phyloP scores from a whole-genome alignment of 257 asterid species.

The Solanum dulcamara region DNA sequence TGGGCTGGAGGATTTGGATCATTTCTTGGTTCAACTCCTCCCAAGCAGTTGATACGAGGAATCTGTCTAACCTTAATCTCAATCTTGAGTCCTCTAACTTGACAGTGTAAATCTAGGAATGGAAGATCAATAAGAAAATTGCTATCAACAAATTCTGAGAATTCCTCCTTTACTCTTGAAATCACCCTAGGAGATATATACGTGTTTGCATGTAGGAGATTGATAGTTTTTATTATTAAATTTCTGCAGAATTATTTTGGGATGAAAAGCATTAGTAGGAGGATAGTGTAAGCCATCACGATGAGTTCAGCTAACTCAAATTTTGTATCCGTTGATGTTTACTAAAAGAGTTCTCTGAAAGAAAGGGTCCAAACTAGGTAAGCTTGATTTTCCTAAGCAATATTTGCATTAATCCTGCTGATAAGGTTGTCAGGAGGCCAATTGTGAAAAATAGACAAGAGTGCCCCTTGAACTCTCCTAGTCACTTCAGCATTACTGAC shows the following conservation, averaged over 20 bases:
- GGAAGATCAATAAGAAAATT: background rate
- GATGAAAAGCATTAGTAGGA: background rate
- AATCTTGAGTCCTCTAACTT: background rate
- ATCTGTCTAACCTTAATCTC: background rate
- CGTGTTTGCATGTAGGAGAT: background rate
- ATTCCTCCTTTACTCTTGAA: background rate
- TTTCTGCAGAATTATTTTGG: background rate
- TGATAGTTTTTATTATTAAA: background rate
- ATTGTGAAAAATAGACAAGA: background rate
- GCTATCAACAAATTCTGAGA: background rate
- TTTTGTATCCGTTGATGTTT: background rate
- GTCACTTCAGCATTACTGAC: background rate
- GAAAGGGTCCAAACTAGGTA: background rate
- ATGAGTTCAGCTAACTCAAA: background rate
- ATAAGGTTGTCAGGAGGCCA: background rate
- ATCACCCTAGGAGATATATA: background rate
- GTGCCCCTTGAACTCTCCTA: background rate
- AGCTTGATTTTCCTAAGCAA: background rate
- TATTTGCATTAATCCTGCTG: background rate
- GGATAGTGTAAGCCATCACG: background rate
- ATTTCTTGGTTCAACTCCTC: background rate
- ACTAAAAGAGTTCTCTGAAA: background rate
- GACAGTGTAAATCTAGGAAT: background rate
- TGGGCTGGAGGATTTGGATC: background rate
- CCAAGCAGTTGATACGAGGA: background rate